Evolutionary conservation across 73 alveolate species (phyloP), one percentile per base, ranked within the genome.

Genomic region (Symbiodinium pilosum): DNA sequence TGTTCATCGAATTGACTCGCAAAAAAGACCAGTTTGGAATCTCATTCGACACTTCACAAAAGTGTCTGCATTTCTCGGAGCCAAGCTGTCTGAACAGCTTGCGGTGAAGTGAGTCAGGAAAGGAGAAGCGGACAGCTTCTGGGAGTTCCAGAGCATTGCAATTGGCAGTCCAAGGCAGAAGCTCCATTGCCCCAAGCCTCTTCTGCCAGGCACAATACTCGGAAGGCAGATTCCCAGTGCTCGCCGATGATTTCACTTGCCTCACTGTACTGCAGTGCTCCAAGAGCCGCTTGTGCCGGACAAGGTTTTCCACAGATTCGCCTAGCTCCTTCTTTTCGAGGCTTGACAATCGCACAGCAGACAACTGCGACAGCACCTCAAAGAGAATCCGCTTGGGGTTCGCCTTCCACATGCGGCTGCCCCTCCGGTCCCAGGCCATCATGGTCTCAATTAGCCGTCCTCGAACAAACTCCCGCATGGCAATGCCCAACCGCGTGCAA

Each of bases 201-300:
- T 18, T 69, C 38, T 69, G 69, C 69, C 42, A 51, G 93, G 84
- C 64, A 18, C 30, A 39, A 42, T 21, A 51, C 30, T 34, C 64
- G 38, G 42, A 69, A 28, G 7, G 30, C 12, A 28, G 18, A 34
- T 28, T 43, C 47, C 43, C n/a, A 30, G 30, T 43, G 2, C 43
- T 43, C n/a, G n/a, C n/a, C n/a, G n/a, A n/a, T n/a, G n/a, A n/a
- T 36, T 44, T 68, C 44, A 30, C 28, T 30, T 36, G 39, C 44
- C 32, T 34, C 1, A 2, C 54, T 7, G 26, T 26, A 6, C 51
- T 52, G 32, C 32, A 26, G 38, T 39, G 69, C 36, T 86, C 84
- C 93, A 86, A 51, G 39, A 47, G 93, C 52, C 93, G 93, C 93
- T 86, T 86, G 84, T 86, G 83, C 16, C 93, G 93, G n/a, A 86